These are phyloP conservation scores for Hypoxylon sp. DNA, from an alignment of 2,329 filamentous ascomycete genomes.

Conservation along the genomic window DNA sequence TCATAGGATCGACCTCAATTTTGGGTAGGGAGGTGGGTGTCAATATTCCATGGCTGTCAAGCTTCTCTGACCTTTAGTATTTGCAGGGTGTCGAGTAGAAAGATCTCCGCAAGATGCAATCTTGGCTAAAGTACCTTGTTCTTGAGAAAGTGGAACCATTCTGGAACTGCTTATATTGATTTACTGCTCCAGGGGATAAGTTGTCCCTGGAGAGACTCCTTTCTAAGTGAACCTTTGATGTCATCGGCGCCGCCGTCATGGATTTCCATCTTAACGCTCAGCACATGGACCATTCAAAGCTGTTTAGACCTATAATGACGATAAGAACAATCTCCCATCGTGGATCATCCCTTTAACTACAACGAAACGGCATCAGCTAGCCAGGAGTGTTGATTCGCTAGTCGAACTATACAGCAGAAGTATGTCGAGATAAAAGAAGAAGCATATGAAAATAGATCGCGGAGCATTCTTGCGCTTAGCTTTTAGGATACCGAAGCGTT, in stretches of 20 bases:
- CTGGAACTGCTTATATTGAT: constrained; percentile 53
- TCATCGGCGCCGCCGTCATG: constrained; percentile 57
- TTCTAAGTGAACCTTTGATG: constrained; percentile 58
- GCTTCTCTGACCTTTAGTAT: constrained; percentile 24
- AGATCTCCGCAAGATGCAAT: constrained; percentile 56
- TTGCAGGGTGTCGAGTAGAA: constrained; percentile 53
- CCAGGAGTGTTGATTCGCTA: constrained; percentile 45
- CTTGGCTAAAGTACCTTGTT: constrained; percentile 58
- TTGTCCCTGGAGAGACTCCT: constrained; percentile 50
- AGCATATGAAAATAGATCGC: constrained; percentile 39
- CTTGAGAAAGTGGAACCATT: constrained; percentile 57
- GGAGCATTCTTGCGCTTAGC: constrained; percentile 56
- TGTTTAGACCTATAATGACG: constrained; percentile 48
- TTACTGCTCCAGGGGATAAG: constrained; percentile 48
- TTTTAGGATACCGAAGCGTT: constrained; percentile 53
- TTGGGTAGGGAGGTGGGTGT: constrained; percentile 39
- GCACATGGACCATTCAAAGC: constrained; percentile 45
- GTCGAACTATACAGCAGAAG: constrained; percentile 52
- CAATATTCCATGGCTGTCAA: constrained; percentile 44
- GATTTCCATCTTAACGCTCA: constrained; percentile 56
- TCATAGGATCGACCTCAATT: constrained; percentile 41
- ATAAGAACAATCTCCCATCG: constrained; percentile 44
- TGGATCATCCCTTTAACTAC: constrained; percentile 40
- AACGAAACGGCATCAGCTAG: constrained; percentile 31
- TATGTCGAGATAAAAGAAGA: constrained; percentile 41